A percentile compares a stretch with the other conserved stretches of the same genome.
phyloP scores from a whole-genome alignment of 164 flowering plant genomes.

The Protea cynaroides region DNA sequence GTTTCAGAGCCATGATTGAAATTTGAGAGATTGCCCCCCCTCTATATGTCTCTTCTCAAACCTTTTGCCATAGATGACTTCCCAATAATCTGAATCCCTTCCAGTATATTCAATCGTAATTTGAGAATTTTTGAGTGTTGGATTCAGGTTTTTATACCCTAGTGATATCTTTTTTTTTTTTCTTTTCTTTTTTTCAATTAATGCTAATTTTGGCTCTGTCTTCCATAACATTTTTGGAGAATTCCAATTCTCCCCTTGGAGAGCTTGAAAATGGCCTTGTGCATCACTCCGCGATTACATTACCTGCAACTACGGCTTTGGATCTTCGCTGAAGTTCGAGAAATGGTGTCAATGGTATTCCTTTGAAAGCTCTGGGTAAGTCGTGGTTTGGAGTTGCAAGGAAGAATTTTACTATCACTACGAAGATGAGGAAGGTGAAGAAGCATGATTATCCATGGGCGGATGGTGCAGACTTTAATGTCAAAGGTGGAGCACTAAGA shows the following conservation, averaged over 20 bases:
- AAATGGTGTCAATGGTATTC: too few species aligned
- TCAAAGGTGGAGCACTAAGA: constrained; percentile 60
- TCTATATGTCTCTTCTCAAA: not conserved
- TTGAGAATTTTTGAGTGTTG: not conserved
- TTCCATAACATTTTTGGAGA: constrained; percentile 5
- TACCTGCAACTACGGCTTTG: too few species aligned
- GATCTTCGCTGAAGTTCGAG: too few species aligned
- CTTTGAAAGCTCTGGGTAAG: constrained; percentile 31
- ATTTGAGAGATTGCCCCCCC: too few species aligned
- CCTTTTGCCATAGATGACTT: not conserved
- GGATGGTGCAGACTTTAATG: too few species aligned
- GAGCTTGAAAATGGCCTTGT: constrained; percentile 41
- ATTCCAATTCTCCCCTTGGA: not conserved
- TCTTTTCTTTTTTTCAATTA: too few species aligned
- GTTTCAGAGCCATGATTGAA: too few species aligned
- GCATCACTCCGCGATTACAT: constrained; percentile 32
- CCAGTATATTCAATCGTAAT: not conserved
- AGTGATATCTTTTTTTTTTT: too few species aligned
- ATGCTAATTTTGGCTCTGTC: too few species aligned
- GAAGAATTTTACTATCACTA: constrained; percentile 32
- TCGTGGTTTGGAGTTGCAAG: constrained; percentile 28
- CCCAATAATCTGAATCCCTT: not conserved
- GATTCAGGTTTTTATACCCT: too few species aligned
- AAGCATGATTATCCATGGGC: too few species aligned
- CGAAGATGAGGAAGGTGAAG: constrained; percentile 65